These are phyloP conservation scores for Trichothecium sympodiale DNA, from an alignment of 2,329 filamentous ascomycete genomes.

Conservation along the genomic window DNA sequence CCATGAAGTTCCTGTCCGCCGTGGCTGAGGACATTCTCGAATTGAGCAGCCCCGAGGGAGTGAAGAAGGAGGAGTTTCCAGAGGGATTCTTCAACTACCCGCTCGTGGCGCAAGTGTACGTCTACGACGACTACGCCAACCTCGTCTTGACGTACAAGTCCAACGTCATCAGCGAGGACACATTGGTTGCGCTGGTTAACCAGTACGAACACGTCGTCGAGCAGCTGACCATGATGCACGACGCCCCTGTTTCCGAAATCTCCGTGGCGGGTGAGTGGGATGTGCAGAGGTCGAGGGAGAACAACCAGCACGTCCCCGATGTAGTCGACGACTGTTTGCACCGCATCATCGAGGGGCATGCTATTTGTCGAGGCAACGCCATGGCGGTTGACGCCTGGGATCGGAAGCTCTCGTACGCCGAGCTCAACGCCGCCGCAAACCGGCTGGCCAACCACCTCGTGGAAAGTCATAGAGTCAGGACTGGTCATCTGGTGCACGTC, in stretches of 20 bases:
- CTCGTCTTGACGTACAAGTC: background rate
- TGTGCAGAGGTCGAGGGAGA: background rate
- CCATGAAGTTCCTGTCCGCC: background rate
- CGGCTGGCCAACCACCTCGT: conserved; percentile 1
- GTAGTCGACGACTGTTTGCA: conserved; percentile 1
- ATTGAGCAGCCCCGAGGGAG: too few species aligned
- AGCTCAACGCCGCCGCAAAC: conserved; percentile 1
- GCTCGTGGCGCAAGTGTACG: background rate
- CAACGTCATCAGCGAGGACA: background rate
- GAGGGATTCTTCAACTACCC: conserved; percentile 1
- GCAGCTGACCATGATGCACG: background rate
- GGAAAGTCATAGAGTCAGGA: background rate
- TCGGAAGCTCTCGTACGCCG: conserved; percentile 1
- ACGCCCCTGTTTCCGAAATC: background rate
- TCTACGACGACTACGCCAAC: background rate
- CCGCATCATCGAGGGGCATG: conserved; percentile 1
- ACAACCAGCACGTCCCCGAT: conserved; percentile 1
- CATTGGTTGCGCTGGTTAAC: background rate
- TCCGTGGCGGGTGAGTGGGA: conserved; percentile 1
- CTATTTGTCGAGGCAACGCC: background rate
- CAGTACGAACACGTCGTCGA: conserved; percentile 1
- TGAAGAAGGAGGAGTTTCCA: background rate
- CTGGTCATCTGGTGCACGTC: conserved; percentile 2
- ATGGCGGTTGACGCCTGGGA: conserved; percentile 2
- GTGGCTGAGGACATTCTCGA: background rate